phyloP scores from a whole-genome alignment of 805 yeast species.

The Wickerhamiella cacticola region DNA sequence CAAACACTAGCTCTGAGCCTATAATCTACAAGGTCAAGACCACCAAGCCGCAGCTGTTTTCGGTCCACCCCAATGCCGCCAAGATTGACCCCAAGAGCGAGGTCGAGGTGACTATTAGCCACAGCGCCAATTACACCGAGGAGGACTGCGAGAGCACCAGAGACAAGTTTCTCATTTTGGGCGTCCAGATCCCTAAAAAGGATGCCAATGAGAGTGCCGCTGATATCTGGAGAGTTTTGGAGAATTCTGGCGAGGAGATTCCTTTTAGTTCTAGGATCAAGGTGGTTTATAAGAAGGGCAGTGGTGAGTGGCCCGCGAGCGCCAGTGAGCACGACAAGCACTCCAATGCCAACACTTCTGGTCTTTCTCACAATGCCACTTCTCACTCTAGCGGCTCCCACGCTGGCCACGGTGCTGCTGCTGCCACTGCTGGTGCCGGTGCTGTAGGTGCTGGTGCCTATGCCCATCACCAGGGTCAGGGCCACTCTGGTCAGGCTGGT shows the following conservation, averaged over 20 bases:
- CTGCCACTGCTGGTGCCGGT: constrained; percentile 13
- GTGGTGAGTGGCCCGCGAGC: neutral
- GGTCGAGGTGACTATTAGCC: constrained; percentile 61
- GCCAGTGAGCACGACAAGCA: neutral
- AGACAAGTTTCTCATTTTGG: constrained; percentile 85
- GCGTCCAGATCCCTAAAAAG: constrained; percentile 59
- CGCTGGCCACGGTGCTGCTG: constrained; percentile 1
- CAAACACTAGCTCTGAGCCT: constrained; percentile 40
- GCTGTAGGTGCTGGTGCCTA: constrained; percentile 22
- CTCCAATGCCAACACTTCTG: neutral
- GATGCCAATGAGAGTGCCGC: constrained; percentile 38
- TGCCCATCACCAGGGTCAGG: neutral
- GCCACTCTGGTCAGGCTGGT: neutral
- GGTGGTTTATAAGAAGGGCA: constrained; percentile 5
- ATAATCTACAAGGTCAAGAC: constrained; percentile 94
- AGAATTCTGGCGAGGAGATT: constrained; percentile 25
- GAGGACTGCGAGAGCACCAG: constrained; percentile 65
- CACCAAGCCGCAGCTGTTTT: constrained; percentile 89
- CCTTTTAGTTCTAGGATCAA: neutral
- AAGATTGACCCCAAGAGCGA: constrained; percentile 62
- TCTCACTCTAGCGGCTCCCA: neutral
- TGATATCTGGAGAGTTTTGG: constrained; percentile 65
- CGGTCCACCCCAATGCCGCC: constrained; percentile 93
- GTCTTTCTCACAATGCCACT: neutral
- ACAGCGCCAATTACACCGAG: constrained; percentile 59